phyloP scores from a whole-genome alignment of 2,329 filamentous ascomycete species.

The Beauveria scarabaeidicola region DNA sequence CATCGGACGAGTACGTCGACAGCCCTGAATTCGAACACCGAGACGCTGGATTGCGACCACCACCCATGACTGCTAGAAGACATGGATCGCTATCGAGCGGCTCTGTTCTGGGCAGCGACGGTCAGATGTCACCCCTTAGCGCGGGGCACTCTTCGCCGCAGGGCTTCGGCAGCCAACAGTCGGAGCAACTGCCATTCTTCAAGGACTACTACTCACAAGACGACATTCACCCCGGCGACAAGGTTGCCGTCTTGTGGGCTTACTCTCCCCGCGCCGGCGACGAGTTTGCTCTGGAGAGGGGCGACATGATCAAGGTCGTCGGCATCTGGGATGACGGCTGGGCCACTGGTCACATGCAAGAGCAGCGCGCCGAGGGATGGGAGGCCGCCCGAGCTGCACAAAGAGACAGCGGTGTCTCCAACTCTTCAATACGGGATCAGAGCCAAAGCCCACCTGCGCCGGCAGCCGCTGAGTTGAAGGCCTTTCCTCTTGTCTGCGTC shows the following conservation, averaged over 20 bases:
- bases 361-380: constrained; percentile 83
- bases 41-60: constrained; percentile 47
- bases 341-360: constrained; percentile 83
- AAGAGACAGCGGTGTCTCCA: constrained; percentile 88
- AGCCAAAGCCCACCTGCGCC: constrained; percentile 56
- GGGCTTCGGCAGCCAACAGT: constrained; percentile 78
- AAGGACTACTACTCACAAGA: constrained; percentile 98
- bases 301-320: constrained; percentile 96
- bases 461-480: constrained; percentile 77
- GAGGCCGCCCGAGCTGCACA: constrained; percentile 67
- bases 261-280: constrained; percentile 91
- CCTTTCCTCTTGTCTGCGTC: constrained; percentile 93
- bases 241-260: constrained; percentile 88
- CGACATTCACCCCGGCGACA: constrained; percentile 85
- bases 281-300: constrained; percentile 86
- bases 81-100: constrained; percentile 84
- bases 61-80: constrained; percentile 54
- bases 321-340: constrained; percentile 99
- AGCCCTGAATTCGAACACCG: constrained; percentile 63
- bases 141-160: constrained; percentile 77
- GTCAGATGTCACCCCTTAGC: constrained; percentile 65
- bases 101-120: constrained; percentile 63
- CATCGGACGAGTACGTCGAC: constrained; percentile 62
- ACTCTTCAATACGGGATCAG: constrained; percentile 57
- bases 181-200: constrained; percentile 91